Conservation (phyloP, 805 yeast species). For the Starmerella sp. region DNA sequence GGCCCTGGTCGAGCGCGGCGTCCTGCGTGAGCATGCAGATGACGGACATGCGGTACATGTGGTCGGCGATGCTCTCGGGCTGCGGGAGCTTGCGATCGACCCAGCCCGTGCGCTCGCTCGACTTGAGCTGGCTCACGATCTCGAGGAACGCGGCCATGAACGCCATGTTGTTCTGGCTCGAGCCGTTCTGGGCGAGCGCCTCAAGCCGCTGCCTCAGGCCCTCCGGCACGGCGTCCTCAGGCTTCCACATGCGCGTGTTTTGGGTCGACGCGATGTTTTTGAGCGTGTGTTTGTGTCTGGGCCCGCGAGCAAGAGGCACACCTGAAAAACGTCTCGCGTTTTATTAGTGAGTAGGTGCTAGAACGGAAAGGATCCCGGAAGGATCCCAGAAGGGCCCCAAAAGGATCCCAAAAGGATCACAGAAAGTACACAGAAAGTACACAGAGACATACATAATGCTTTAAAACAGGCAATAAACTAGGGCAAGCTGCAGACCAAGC, state of each 20-base stretch:
- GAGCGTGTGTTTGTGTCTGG: background rate
- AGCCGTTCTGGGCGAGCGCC: constrained; percentile 6
- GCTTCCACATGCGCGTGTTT: constrained; percentile 36
- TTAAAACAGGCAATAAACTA: too few relatives aligned
- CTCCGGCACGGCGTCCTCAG: constrained; percentile 43
- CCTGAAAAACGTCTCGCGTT: background rate
- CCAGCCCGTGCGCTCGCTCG: constrained; percentile 91
- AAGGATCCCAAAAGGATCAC: too few relatives aligned
- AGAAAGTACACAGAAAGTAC: too few relatives aligned
- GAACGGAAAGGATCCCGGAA: too few relatives aligned
- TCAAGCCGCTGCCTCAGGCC: constrained; percentile 33
- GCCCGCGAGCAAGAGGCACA: background rate
- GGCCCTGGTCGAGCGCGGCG: constrained; percentile 44
- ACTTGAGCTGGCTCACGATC: constrained; percentile 58
- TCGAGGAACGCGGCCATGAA: constrained; percentile 44
- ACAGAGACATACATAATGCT: too few relatives aligned
- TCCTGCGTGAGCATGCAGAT: constrained; percentile 56
- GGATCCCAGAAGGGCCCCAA: too few relatives aligned
- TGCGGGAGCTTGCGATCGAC: constrained; percentile 48
- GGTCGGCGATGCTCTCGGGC: constrained; percentile 77
- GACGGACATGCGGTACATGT: constrained; percentile 89
- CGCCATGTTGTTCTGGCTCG: constrained; percentile 19
- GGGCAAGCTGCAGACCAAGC: too few relatives aligned
- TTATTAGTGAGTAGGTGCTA: too few relatives aligned
- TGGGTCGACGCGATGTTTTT: background rate